phyloP scores from a whole-genome alignment of 31 red algal species.

The Asparagopsis taxiformis region DNA sequence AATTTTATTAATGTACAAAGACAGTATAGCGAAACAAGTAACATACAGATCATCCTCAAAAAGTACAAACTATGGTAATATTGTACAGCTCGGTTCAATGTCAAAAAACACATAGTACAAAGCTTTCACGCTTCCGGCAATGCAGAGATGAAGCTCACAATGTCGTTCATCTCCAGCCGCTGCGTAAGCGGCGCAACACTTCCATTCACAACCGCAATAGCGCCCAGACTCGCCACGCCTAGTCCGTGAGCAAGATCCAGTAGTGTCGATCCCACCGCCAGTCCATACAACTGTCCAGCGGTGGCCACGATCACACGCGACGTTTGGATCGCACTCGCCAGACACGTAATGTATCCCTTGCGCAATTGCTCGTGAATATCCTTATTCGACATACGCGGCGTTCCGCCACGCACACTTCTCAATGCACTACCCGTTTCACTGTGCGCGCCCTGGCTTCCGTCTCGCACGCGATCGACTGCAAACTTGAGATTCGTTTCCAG shows the following conservation, averaged over 20 bases:
- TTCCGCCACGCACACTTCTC: background rate
- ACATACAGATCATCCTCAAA: too few relatives aligned
- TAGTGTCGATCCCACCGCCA: constrained; percentile 62
- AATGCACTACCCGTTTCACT: background rate
- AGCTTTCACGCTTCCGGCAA: constrained; percentile 14
- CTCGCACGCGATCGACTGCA: too few relatives aligned
- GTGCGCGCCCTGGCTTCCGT: too few relatives aligned
- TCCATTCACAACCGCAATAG: constrained; percentile 58
- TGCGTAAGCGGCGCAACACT: constrained; percentile 47
- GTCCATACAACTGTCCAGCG: constrained; percentile 55
- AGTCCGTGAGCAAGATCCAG: constrained; percentile 49
- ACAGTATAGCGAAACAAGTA: too few relatives aligned
- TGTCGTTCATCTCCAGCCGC: constrained; percentile 64
- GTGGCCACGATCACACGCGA: constrained; percentile 57
- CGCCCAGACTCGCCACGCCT: constrained; percentile 32
- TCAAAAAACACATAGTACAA: too few relatives aligned
- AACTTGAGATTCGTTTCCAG: too few relatives aligned
- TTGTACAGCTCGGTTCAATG: too few relatives aligned
- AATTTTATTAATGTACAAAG: too few relatives aligned
- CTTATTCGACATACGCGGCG: background rate
- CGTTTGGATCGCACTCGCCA: constrained; percentile 53
- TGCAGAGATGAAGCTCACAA: constrained; percentile 48
- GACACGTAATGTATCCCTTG: constrained; percentile 37
- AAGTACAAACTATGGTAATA: too few relatives aligned
- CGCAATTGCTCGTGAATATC: constrained; percentile 16